Base-by-base conservation (phyloP, 805 yeast species). In the Teunomyces gatunensis region DNA sequence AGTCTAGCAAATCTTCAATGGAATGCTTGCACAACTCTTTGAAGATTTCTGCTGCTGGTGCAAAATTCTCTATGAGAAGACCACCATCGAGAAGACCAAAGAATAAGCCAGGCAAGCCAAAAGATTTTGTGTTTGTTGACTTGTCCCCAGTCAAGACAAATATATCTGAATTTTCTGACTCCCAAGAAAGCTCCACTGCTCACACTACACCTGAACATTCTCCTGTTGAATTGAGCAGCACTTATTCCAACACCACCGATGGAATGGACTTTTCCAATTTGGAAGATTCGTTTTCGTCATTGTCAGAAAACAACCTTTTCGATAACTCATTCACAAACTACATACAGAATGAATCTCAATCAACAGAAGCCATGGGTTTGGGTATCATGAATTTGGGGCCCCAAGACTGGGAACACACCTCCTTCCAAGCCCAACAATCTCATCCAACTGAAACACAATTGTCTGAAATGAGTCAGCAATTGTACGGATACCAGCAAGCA, bases 41-140 rank as follows among this genome's bases (percentile, higher is more conserved):
- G 48, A 68, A 59, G 51, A 71, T 73, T 42, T 57, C 73, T 45
- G 71, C 75, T 46, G 73, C 73, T 32, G 71, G 68, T 20, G 61
- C 59, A 23, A 60, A 63, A 48, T 69, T 61, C 53, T 52, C 63
- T 36, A 60, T 59, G 35, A 69, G 64, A 50, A 67, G 72, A 49
- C 71, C 74, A 10, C 75, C 75, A 13, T 63, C 64, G 46, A 70
- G 64, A 53, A 69, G 77, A 57, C 77, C 77, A 28, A 72, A 69
- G 62, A 63, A 67, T 54, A 67, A 63, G 56, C 76, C 76, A 6
- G 77, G 77, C 3, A 67, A 64, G 64, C 75, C 74, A 43, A 71
- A 69, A 57, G 75, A 71, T 53, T 73, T 72, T 50, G 75, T 73
- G 15, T 73, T 73, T 53, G 77, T 73, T 37, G 76, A 73, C 54